A percentile compares a stretch with the other conserved stretches of the same genome.
Evolutionary conservation across 495 filamentous ascomycete species (phyloP).

Genomic region (Tuber calosporum): DNA sequence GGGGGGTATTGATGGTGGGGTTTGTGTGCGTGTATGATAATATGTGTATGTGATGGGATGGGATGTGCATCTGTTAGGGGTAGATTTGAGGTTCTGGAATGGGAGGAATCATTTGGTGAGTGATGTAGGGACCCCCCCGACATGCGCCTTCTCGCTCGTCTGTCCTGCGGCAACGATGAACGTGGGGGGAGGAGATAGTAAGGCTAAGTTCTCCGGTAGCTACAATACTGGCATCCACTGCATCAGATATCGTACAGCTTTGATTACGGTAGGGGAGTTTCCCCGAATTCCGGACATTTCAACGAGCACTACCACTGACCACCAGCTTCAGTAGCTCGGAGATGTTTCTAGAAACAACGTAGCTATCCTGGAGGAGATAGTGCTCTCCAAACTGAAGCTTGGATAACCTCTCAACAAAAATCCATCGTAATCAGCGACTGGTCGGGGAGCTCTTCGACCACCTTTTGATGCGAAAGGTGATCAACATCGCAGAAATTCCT

Average conservation of each 20-base stretch:
- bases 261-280: too few species aligned
- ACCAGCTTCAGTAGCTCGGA: not conserved
- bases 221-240: not conserved
- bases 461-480: not conserved
- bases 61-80: not conserved
- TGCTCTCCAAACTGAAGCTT: not conserved
- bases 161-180: not conserved
- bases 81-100: not conserved
- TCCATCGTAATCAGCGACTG: not conserved
- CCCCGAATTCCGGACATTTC: not conserved
- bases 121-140: not conserved
- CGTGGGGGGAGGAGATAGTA: not conserved
- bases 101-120: not conserved
- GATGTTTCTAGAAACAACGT: not conserved
- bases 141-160: not conserved
- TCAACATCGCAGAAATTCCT: not conserved
- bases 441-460: not conserved
- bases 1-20: not conserved
- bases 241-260: not conserved
- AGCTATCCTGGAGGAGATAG: not conserved
- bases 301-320: not conserved
- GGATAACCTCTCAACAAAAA: not conserved
- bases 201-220: not conserved
- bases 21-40: not conserved
- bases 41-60: conserved; percentile 2